Percentiles rank a stretch among this genome's conserved stretches.
Evolutionary conservation across 1,139 yeast species (phyloP).

Genomic region (Nadsonia commutata): DNA sequence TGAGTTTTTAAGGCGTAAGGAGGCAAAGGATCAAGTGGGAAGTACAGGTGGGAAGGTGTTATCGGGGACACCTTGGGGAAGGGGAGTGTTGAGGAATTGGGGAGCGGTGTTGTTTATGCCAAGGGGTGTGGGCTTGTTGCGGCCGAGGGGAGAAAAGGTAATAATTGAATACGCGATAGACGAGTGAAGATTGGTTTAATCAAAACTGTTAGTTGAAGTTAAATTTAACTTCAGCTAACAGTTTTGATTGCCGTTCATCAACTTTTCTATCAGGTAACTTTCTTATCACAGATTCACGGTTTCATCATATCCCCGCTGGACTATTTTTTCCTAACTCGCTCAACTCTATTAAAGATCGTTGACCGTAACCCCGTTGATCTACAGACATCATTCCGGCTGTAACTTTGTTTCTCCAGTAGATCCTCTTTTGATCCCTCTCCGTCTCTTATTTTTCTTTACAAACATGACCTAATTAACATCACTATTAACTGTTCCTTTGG

Average conservation of each 20-base stretch:
- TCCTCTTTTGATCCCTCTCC: too few species aligned
- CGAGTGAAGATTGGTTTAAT: background rate
- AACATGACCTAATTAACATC: too few species aligned
- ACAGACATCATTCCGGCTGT: too few species aligned
- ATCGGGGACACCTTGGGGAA: background rate
- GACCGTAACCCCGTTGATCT: too few species aligned
- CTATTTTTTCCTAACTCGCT: background rate
- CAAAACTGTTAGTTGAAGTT: background rate
- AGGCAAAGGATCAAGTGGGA: background rate
- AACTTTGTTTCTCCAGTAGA: too few species aligned
- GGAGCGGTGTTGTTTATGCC: background rate
- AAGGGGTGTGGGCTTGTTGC: constrained; percentile 2
- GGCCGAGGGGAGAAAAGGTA: too few species aligned
- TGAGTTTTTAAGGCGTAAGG: constrained; percentile 13
- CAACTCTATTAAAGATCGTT: background rate
- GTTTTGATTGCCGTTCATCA: background rate
- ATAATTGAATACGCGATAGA: background rate
- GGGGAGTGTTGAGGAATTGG: background rate
- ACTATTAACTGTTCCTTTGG: too few species aligned
- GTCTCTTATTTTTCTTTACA: too few species aligned
- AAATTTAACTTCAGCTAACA: background rate
- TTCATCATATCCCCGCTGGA: too few species aligned
- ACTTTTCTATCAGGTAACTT: background rate
- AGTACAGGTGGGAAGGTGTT: background rate
- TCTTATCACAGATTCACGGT: background rate